Conservation (phyloP, 495 filamentous ascomycete species). For the Penicillium antarcticum region DNA sequence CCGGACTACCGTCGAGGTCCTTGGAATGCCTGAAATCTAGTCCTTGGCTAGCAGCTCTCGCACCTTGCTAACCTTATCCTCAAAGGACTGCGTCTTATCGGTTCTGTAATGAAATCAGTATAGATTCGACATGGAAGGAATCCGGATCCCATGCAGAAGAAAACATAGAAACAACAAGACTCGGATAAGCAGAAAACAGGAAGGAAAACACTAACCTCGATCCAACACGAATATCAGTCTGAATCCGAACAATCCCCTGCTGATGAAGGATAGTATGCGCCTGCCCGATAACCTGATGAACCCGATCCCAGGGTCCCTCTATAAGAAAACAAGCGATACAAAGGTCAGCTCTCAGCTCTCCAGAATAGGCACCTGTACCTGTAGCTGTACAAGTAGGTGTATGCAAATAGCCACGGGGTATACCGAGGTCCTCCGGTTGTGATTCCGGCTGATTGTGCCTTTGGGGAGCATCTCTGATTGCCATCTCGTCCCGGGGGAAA, state of each 20-base stretch:
- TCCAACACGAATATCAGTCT: conserved; percentile 85
- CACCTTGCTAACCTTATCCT: conserved; percentile 67
- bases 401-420: too few relatives aligned
- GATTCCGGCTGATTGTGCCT: too few relatives aligned
- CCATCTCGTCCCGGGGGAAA: too few relatives aligned
- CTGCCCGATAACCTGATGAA: conserved; percentile 85
- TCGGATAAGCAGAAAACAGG: neutral
- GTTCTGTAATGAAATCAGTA: conserved; percentile 40
- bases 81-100: conserved; percentile 64
- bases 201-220: conserved; percentile 56
- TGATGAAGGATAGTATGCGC: conserved; percentile 82
- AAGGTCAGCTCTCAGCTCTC: neutral
- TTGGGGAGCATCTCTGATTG: too few relatives aligned
- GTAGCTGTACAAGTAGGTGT: too few relatives aligned
- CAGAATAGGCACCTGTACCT: too few relatives aligned
- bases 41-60: conserved; percentile 51
- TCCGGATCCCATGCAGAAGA: too few relatives aligned
- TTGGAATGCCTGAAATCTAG: neutral
- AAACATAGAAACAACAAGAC: neutral
- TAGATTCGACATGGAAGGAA: neutral
- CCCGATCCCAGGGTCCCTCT: conserved; percentile 92
- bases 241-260: conserved; percentile 76
- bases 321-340: conserved; percentile 3
- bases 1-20: too few relatives aligned
- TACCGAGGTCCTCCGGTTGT: too few relatives aligned